phyloP scores from a whole-genome alignment of 768 basidiomycete species.

The Boletus reticuloceps region DNA sequence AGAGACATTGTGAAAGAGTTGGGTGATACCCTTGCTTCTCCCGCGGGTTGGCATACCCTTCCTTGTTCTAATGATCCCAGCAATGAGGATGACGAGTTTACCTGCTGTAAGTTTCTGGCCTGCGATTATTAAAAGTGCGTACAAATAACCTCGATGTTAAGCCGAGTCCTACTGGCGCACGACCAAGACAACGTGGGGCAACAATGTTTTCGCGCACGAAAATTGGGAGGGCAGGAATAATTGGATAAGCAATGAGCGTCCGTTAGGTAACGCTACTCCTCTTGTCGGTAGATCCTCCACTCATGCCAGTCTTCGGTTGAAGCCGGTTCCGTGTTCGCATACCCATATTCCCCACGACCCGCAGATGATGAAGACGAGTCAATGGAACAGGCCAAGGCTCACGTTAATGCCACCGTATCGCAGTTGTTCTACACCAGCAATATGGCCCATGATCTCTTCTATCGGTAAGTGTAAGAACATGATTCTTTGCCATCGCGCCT shows the following conservation, averaged over 20 bases:
- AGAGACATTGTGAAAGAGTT: constrained; percentile 53
- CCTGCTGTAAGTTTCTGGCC: constrained; percentile 8
- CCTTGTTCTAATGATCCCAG: constrained; percentile 70
- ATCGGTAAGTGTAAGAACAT: constrained; percentile 43
- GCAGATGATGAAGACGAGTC: constrained; percentile 52
- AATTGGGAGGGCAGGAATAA: constrained; percentile 76
- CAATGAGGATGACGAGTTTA: constrained; percentile 7
- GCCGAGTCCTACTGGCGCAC: constrained; percentile 47
- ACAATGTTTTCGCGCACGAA: constrained; percentile 94
- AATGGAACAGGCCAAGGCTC: constrained; percentile 68
- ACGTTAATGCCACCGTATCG: constrained; percentile 83
- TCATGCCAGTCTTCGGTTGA: constrained; percentile 4
- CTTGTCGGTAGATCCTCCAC: background rate
- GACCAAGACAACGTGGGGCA: constrained; percentile 82
- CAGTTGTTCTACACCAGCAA: constrained; percentile 90
- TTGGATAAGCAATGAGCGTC: constrained; percentile 76
- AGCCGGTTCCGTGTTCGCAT: constrained; percentile 53
- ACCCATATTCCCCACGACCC: constrained; percentile 65
- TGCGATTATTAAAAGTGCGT: too few relatives aligned
- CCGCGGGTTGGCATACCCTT: constrained; percentile 89
- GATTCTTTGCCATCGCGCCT: background rate
- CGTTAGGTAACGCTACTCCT: constrained; percentile 41
- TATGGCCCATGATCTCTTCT: constrained; percentile 79
- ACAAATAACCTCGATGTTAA: constrained; percentile 12
- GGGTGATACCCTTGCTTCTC: constrained; percentile 76